Evolutionary conservation across 106 monocot species (phyloP).

Genomic region (Phalaenopsis equestris): DNA sequence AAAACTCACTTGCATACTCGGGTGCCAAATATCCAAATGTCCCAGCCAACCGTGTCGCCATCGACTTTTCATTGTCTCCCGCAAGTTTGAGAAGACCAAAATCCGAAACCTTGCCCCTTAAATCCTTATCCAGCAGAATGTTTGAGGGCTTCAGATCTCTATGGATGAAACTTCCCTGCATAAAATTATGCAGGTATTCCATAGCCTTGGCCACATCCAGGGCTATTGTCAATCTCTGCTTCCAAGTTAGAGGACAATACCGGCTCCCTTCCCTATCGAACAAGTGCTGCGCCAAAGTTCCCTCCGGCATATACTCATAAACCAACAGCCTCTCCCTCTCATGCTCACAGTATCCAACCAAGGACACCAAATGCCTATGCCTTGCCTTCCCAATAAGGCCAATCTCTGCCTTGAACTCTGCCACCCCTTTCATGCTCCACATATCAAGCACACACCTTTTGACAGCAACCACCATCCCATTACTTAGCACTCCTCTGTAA

Average conservation of each 20-base stretch:
- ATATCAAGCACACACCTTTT: constrained; percentile 54
- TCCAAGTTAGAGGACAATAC: constrained; percentile 60
- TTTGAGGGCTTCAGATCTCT: constrained; percentile 94
- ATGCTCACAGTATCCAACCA: constrained; percentile 75
- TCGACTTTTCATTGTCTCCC: constrained; percentile 58
- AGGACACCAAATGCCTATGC: constrained; percentile 73
- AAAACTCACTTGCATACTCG: constrained; percentile 90
- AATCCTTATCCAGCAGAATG: constrained; percentile 66
- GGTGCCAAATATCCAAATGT: constrained; percentile 97
- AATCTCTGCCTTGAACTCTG: constrained; percentile 85
- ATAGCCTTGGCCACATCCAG: constrained; percentile 90
- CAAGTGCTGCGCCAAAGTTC: constrained; percentile 72
- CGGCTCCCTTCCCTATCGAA: constrained; percentile 38
- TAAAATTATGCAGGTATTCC: constrained; percentile 87
- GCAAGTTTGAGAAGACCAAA: constrained; percentile 90
- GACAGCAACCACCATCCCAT: constrained; percentile 67
- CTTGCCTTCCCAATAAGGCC: constrained; percentile 71
- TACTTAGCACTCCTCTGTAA: constrained; percentile 50
- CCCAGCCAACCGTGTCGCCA: constrained; percentile 87
- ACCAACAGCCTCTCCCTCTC: constrained; percentile 73
- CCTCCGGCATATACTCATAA: constrained; percentile 84
- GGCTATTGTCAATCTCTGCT: constrained; percentile 72
- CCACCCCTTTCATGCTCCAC: constrained; percentile 62
- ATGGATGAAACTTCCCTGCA: constrained; percentile 87
- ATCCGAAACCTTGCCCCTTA: constrained; percentile 92